phyloP scores from a whole-genome alignment of 2,329 filamentous ascomycete species.

The Sporothrix humicola region DNA sequence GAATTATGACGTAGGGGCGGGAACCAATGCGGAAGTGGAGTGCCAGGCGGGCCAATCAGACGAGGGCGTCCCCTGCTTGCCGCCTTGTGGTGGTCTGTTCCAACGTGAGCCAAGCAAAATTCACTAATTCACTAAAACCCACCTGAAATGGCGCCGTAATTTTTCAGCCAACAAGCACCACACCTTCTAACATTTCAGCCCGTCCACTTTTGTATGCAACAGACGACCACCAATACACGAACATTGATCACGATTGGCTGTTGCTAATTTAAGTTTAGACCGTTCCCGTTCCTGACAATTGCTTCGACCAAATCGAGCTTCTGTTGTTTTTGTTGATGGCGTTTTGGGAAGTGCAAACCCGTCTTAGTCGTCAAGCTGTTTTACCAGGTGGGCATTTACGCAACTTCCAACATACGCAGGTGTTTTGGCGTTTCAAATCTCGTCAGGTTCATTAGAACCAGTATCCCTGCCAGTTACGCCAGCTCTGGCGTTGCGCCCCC shows the following conservation, averaged over 20 bases:
- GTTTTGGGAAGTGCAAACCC: not conserved
- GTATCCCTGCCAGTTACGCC: not conserved
- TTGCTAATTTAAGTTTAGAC: not conserved
- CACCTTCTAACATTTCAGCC: too few relatives aligned
- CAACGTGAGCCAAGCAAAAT: too few relatives aligned
- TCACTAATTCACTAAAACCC: not conserved
- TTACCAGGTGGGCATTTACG: not conserved
- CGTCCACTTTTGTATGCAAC: too few relatives aligned
- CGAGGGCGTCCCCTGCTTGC: not conserved
- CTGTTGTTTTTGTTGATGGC: not conserved
- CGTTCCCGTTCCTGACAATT: not conserved
- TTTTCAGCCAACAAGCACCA: not conserved
- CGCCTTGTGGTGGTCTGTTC: not conserved
- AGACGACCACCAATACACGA: not conserved
- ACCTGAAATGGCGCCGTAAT: not conserved
- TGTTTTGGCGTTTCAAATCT: not conserved
- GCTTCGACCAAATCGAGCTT: constrained; percentile 9
- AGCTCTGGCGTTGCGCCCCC: not conserved
- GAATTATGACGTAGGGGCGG: constrained; percentile 27
- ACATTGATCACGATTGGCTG: not conserved
- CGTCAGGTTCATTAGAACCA: not conserved
- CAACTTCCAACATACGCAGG: constrained; percentile 3
- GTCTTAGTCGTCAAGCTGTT: not conserved
- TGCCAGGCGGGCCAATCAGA: constrained; percentile 25
- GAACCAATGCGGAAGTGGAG: constrained; percentile 29